These are phyloP conservation scores for Cynara cardunculus DNA, from an alignment of 129 eudicot genomes.

Conservation along the genomic window DNA sequence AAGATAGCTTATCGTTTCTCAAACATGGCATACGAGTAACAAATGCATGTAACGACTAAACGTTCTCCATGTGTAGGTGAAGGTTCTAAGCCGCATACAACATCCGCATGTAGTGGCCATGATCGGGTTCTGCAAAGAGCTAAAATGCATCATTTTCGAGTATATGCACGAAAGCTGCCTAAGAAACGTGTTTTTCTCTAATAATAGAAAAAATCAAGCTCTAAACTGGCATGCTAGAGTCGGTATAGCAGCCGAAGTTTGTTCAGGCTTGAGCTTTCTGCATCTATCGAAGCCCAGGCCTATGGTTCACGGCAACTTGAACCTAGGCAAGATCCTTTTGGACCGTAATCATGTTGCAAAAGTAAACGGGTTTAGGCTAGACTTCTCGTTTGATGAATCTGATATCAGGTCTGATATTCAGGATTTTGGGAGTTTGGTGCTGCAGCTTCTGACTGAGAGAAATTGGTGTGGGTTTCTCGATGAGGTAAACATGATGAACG, in stretches of 20 bases:
- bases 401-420: constrained; percentile 43
- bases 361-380: constrained; percentile 36
- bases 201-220: constrained; percentile 22
- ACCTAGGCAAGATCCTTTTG: constrained; percentile 54
- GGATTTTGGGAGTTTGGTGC: constrained; percentile 57
- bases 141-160: constrained; percentile 67
- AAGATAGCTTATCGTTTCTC: background rate
- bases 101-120: constrained; percentile 71
- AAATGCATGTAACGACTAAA: background rate
- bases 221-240: constrained; percentile 66
- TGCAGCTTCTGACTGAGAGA: constrained; percentile 66
- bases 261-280: constrained; percentile 68
- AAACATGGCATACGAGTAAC: no score
- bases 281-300: constrained; percentile 61
- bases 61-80: constrained; percentile 43
- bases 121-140: constrained; percentile 75
- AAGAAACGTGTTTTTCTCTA: constrained; percentile 47
- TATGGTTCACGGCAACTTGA: constrained; percentile 49
- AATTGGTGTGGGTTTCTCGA: constrained; percentile 43
- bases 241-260: constrained; percentile 53
- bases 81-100: constrained; percentile 38
- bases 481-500: constrained; percentile 28
- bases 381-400: constrained; percentile 17
- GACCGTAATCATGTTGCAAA: constrained; percentile 57
- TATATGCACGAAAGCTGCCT: constrained; percentile 73